Percentiles rank a stretch among this genome's conserved stretches.
Evolutionary conservation across 768 basidiomycete genomes (phyloP).

Genomic region (Megacollybia marginata): DNA sequence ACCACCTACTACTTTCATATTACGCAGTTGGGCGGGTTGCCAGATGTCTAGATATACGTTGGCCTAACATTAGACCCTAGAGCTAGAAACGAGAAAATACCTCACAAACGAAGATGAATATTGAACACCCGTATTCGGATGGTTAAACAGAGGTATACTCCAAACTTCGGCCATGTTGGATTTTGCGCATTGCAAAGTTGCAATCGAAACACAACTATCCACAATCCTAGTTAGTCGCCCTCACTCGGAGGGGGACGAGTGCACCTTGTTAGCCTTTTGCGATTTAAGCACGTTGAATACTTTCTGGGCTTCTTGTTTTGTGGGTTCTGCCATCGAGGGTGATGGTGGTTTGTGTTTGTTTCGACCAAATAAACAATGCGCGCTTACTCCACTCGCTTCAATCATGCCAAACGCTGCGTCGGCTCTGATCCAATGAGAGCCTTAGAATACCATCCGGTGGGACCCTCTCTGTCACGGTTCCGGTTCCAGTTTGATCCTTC

Average conservation of each 20-base stretch:
- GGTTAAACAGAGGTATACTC: conserved; percentile 94
- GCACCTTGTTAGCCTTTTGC: conserved; percentile 86
- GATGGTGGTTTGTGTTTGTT: background rate
- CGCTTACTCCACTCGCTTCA: too few relatives aligned
- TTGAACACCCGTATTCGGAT: conserved; percentile 98
- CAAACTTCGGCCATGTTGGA: conserved; percentile 96
- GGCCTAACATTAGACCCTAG: conserved; percentile 51
- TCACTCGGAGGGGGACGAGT: background rate
- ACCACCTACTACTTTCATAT: conserved; percentile 95
- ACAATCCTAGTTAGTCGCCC: conserved; percentile 3
- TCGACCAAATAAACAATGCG: too few relatives aligned
- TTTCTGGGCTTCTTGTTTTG: conserved; percentile 82
- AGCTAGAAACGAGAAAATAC: conserved; percentile 28
- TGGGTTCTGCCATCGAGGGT: conserved; percentile 73
- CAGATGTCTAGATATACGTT: conserved; percentile 94
- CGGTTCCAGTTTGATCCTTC: too few relatives aligned
- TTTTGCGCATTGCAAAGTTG: conserved; percentile 87
- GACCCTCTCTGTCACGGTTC: too few relatives aligned
- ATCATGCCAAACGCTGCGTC: too few relatives aligned
- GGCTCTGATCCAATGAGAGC: too few relatives aligned
- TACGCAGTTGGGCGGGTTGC: conserved; percentile 85
- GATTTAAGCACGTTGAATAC: conserved; percentile 75
- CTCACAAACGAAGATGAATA: conserved; percentile 94
- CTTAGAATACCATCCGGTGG: too few relatives aligned
- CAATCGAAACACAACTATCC: conserved; percentile 97